Evolutionary conservation across 140 eudicot species (phyloP).

Genomic region (Anethum foeniculum): DNA sequence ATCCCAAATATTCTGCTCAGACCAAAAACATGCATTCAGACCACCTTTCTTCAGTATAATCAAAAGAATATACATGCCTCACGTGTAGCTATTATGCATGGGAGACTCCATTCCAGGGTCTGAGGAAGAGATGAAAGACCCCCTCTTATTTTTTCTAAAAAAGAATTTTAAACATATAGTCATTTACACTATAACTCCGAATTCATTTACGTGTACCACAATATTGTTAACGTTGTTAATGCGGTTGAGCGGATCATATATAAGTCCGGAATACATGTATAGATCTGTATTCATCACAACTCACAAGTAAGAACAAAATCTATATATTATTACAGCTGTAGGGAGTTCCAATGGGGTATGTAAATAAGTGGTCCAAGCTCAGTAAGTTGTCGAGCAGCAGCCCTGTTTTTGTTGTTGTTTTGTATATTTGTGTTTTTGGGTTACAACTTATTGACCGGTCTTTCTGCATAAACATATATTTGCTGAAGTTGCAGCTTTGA

Average conservation of each 20-base stretch:
- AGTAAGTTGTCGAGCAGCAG: not conserved
- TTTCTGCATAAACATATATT: not conserved
- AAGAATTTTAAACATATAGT: no score
- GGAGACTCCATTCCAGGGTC: not conserved
- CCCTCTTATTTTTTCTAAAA: not conserved
- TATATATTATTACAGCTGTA: not conserved
- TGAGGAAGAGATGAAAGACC: not conserved
- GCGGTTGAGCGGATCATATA: no score
- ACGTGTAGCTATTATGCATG: conserved; percentile 6
- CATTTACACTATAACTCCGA: not conserved
- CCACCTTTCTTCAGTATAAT: not conserved
- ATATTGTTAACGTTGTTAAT: no score
- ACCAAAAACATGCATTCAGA: no score
- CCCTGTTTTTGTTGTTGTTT: not conserved
- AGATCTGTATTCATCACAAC: not conserved
- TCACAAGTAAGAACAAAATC: not conserved
- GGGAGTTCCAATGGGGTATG: not conserved
- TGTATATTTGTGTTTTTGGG: not conserved
- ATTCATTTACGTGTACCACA: not conserved
- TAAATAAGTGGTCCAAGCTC: not conserved
- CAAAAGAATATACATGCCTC: not conserved
- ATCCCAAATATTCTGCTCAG: conserved; percentile 15
- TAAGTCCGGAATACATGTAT: not conserved
- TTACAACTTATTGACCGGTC: not conserved
- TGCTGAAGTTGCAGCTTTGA: not conserved